Conservation (phyloP, 495 filamentous ascomycete genomes). For the Apodospora peruviana region DNA sequence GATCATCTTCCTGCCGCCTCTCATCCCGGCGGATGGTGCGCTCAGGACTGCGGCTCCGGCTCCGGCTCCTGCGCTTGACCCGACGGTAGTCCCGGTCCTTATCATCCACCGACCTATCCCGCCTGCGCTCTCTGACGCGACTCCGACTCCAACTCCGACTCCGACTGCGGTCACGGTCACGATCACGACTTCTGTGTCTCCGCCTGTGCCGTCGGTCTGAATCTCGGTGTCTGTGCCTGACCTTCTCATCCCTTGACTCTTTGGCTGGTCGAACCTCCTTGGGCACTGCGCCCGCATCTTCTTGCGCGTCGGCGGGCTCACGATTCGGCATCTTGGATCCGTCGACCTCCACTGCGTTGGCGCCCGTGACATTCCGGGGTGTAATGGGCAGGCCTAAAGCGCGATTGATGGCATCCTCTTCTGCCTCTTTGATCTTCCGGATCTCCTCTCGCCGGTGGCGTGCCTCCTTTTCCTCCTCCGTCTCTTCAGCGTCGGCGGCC, state of each 20-base stretch:
- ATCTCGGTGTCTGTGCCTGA: slow-evolving; percentile 22
- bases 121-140: slow-evolving; percentile 22
- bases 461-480: slow-evolving; percentile 54
- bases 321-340: slow-evolving; percentile 15
- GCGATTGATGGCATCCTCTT: slow-evolving; percentile 79
- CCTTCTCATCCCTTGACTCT: slow-evolving; percentile 15
- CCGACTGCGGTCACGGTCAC: slow-evolving; percentile 15
- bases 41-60: slow-evolving; percentile 24
- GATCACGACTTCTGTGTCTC: slow-evolving; percentile 28
- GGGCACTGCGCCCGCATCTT: not conserved
- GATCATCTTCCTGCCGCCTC: slow-evolving; percentile 6
- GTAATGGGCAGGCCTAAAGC: slow-evolving; percentile 75
- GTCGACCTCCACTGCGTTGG: slow-evolving; percentile 42
- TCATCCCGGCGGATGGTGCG: slow-evolving; percentile 7
- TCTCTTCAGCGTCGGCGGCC: slow-evolving; percentile 42
- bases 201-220: slow-evolving; percentile 29
- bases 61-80: slow-evolving; percentile 9
- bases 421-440: slow-evolving; percentile 78
- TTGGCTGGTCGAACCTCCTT: slow-evolving; percentile 9
- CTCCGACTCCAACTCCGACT: slow-evolving; percentile 31
- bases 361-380: slow-evolving; percentile 40
- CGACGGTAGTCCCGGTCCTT: slow-evolving; percentile 2
- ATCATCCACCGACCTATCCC: slow-evolving; percentile 6
- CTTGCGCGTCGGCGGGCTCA: slow-evolving; percentile 2
- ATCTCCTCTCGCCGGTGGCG: slow-evolving; percentile 74